Evolutionary conservation across 2,329 filamentous ascomycete genomes (phyloP).

Genomic region (Sarocladium kiliense): DNA sequence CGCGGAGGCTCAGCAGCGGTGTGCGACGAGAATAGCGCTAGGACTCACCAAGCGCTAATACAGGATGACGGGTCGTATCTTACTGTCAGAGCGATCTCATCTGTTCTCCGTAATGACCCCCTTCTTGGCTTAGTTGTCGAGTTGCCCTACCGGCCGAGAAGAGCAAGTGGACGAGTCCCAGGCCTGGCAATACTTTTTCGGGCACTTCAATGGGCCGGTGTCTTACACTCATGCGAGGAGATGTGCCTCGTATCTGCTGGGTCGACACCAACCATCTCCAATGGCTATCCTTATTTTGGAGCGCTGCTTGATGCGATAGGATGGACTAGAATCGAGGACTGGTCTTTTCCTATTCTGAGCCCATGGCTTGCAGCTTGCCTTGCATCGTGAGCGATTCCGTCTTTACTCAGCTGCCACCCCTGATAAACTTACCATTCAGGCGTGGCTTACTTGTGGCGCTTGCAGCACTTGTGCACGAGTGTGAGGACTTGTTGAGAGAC

Average conservation of each 20-base stretch:
- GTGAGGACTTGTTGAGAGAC: not conserved
- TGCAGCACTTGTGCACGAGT: not conserved
- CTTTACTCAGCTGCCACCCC: not conserved
- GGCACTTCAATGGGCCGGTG: not conserved
- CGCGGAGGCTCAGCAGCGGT: not conserved
- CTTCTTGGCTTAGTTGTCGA: not conserved
- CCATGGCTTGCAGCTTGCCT: conserved; percentile 4
- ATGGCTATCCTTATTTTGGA: not conserved
- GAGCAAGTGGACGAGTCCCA: not conserved
- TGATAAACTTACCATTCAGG: not conserved
- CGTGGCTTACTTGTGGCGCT: conserved; percentile 3
- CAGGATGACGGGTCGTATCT: not conserved
- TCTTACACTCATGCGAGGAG: not conserved
- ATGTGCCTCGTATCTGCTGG: conserved; percentile 7
- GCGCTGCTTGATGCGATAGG: not conserved
- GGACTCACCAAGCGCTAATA: not conserved
- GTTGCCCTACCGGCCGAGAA: not conserved
- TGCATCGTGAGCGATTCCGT: not conserved
- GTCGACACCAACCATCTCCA: not conserved
- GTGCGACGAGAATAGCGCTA: not conserved
- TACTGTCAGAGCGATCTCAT: not conserved
- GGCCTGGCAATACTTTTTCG: not conserved
- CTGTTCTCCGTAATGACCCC: not conserved
- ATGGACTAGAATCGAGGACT: not conserved
- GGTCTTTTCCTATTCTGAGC: not conserved